Conservation (phyloP, 2,329 filamentous ascomycete species). For the Alternaria sp. region DNA sequence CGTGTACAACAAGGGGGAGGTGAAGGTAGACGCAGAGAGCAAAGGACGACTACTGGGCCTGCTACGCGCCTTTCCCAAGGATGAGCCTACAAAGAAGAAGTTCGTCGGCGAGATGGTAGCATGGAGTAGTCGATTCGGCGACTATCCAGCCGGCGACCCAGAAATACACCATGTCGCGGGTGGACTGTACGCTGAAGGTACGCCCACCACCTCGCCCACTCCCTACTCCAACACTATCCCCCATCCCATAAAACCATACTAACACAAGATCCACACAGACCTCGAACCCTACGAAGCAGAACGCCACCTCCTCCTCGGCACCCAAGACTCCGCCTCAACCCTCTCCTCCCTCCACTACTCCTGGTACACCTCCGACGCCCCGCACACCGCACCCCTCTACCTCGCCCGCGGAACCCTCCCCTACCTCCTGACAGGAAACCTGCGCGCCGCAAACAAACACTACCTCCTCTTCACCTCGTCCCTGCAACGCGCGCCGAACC, state of each 20-base stretch:
- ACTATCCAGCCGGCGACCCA: conserved; percentile 88
- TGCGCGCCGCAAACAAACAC: conserved; percentile 84
- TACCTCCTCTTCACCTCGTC: conserved; percentile 76
- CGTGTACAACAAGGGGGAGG: conserved; percentile 85
- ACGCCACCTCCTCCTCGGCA: conserved; percentile 85
- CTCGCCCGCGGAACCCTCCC: conserved; percentile 86
- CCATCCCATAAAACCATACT: too few relatives aligned
- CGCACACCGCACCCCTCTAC: conserved; percentile 86
- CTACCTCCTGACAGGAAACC: conserved; percentile 87
- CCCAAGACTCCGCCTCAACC: conserved; percentile 81
- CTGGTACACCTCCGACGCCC: conserved; percentile 90
- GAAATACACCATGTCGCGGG: conserved; percentile 94
- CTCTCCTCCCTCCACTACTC: conserved; percentile 85
- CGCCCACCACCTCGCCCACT: conserved; percentile 9
- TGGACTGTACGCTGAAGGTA: conserved; percentile 81
- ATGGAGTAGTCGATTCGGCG: conserved; percentile 88
- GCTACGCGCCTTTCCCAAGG: conserved; percentile 77
- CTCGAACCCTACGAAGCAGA: conserved; percentile 94
- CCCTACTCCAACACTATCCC: too few relatives aligned
- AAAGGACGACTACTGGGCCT: conserved; percentile 79
- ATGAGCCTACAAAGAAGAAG: conserved; percentile 91
- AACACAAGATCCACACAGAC: conserved; percentile 57
- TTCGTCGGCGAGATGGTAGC: conserved; percentile 85
- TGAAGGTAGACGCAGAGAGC: conserved; percentile 74
- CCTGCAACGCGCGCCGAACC: conserved; percentile 65